Percentiles rank a stretch among this genome's conserved stretches.
phyloP scores from a whole-genome alignment of 768 basidiomycete species.

The Lactarius indigo region DNA sequence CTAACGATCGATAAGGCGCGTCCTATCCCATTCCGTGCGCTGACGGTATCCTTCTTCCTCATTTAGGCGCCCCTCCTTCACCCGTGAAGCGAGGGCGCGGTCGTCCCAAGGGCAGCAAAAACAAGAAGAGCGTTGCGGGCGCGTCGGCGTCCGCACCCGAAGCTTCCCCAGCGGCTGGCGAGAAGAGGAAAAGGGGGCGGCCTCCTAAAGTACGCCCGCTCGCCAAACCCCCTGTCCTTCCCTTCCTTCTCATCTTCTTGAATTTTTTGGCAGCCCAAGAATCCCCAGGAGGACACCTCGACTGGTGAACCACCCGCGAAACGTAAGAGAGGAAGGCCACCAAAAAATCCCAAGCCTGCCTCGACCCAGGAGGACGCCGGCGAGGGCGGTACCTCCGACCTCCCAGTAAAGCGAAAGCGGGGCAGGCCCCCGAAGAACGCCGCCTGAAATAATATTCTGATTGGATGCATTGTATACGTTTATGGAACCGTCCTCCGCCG shows the following conservation, averaged over 20 bases:
- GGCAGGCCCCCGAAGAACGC: slow-evolving; percentile 58
- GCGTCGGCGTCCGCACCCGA: slow-evolving; percentile 31
- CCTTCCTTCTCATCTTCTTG: slow-evolving; percentile 14
- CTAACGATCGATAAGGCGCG: slow-evolving; percentile 28
- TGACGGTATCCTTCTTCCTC: slow-evolving; percentile 31
- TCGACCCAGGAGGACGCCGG: slow-evolving; percentile 38
- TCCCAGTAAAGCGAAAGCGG: slow-evolving; percentile 62
- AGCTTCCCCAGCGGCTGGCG: slow-evolving; percentile 30
- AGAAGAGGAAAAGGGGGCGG: slow-evolving; percentile 47
- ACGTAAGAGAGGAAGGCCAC: slow-evolving; percentile 71
- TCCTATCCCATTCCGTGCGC: slow-evolving; percentile 18
- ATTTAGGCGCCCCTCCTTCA: slow-evolving; percentile 34
- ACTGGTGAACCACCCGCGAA: slow-evolving; percentile 40
- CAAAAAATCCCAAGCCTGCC: slow-evolving; percentile 56
- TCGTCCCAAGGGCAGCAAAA: slow-evolving; percentile 87
- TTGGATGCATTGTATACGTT: slow-evolving; percentile 34
- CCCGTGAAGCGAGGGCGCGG: slow-evolving; percentile 77
- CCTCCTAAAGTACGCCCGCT: slow-evolving; percentile 46
- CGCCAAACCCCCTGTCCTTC: neutral
- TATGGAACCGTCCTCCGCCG: slow-evolving; percentile 26
- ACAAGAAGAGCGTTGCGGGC: slow-evolving; percentile 48
- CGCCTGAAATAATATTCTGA: slow-evolving; percentile 21
- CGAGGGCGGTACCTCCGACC: slow-evolving; percentile 42
- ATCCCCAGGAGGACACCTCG: slow-evolving; percentile 42
- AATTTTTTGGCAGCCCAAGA: slow-evolving; percentile 33